These are phyloP conservation scores for Carex scoparia DNA, from an alignment of 176 grass and related monocot genomes.

Conservation along the genomic window DNA sequence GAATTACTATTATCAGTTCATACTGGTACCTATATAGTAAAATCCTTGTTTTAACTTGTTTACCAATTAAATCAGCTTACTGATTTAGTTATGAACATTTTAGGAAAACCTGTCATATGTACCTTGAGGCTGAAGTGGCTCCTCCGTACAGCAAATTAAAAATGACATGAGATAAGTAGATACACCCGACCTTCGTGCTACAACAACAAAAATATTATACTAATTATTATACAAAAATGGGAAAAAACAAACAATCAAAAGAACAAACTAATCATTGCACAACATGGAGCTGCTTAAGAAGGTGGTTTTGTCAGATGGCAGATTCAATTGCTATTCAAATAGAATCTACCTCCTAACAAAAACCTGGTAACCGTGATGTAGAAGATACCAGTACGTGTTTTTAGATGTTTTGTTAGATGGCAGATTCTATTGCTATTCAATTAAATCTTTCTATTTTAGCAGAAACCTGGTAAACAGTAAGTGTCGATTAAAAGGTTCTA, in stretches of 20 bases:
- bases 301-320: neutral
- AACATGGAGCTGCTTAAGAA: neutral
- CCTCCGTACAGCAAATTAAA: slow-evolving; percentile 70
- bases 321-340: neutral
- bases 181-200: slow-evolving; percentile 52
- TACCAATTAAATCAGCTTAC: neutral
- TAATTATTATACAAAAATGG: slow-evolving; percentile 9
- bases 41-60: neutral
- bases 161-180: slow-evolving; percentile 54
- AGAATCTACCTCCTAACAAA: neutral
- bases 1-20: neutral
- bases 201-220: slow-evolving; percentile 31
- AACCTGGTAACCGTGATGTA: neutral
- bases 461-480: neutral
- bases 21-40: neutral
- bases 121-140: slow-evolving; percentile 66
- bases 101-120: slow-evolving; percentile 17
- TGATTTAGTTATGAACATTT: neutral
- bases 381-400: no score
- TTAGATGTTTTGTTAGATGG: no score
- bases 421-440: neutral
- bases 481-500: neutral
- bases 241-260: neutral
- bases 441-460: neutral
- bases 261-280: neutral